These are phyloP conservation scores for Carpinus viminea DNA, from an alignment of 306 rosid genomes.

Conservation along the genomic window DNA sequence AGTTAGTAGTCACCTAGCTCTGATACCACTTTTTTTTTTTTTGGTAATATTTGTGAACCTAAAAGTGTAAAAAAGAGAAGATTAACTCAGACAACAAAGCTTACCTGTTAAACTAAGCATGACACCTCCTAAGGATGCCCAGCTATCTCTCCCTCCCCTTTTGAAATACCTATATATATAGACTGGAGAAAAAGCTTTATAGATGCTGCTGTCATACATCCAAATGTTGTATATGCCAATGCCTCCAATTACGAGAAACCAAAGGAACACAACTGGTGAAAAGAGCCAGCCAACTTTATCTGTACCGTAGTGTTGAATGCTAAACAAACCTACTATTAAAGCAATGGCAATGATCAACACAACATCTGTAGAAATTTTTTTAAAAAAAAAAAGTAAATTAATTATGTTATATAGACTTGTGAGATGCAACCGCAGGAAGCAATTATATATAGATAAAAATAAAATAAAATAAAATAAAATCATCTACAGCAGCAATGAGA, in stretches of 20 bases:
- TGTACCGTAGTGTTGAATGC: constrained; percentile 94
- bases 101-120: constrained; percentile 97
- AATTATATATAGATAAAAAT: background rate
- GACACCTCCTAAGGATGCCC: constrained; percentile 96
- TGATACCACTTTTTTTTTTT: background rate
- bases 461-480: background rate
- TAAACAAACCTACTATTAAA: constrained; percentile 79
- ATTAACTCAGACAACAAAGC: constrained; percentile 5
- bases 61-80: background rate
- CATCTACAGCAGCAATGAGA: constrained; percentile 28
- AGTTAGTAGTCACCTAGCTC: constrained; percentile 29
- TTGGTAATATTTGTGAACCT: background rate
- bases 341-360: constrained; percentile 83
- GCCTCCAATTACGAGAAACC: constrained; percentile 94
- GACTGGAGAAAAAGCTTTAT: constrained; percentile 84
- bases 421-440: background rate
- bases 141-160: constrained; percentile 69
- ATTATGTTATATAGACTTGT: background rate
- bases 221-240: constrained; percentile 87
- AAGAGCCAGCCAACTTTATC: constrained; percentile 99
- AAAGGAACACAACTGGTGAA: constrained; percentile 92
- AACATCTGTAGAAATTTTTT: constrained; percentile 60
- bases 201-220: constrained; percentile 65
- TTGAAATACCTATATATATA: constrained; percentile 72
- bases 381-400: background rate